Conservation (phyloP, 208 protist species). For the Angomonas desouzai region DNA sequence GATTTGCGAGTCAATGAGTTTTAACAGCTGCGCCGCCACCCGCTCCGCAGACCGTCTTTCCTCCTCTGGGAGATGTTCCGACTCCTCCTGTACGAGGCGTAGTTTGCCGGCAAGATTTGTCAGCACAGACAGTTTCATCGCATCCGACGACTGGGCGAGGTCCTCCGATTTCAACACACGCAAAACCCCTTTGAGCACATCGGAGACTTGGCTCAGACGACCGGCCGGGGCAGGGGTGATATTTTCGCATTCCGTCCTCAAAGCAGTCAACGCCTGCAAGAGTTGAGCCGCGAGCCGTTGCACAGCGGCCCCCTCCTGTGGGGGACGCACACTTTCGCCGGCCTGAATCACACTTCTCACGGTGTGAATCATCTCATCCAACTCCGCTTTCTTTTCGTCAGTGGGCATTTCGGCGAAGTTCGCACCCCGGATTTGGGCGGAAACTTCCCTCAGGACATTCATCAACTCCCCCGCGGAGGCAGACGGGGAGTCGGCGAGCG, state of each 20-base stretch:
- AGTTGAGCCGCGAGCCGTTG: conserved; percentile 18
- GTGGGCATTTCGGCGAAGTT: conserved; percentile 12
- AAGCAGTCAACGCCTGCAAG: conserved; percentile 15
- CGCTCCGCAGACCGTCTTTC: neutral
- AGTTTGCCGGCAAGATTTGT: conserved; percentile 17
- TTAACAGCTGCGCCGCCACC: conserved; percentile 9
- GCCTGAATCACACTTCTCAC: conserved; percentile 14
- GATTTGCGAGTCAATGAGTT: neutral
- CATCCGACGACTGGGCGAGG: neutral
- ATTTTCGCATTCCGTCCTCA: neutral
- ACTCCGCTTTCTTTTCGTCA: conserved; percentile 8
- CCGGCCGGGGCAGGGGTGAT: neutral
- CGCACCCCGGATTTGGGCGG: conserved; percentile 21
- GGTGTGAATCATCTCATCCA: conserved; percentile 19
- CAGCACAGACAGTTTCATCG: conserved; percentile 13
- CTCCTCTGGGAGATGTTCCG: conserved; percentile 1
- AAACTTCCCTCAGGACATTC: conserved; percentile 22
- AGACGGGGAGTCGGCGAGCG: neutral
- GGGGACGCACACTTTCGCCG: conserved; percentile 4
- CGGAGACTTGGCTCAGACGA: neutral
- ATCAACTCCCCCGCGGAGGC: neutral
- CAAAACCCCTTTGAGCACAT: neutral
- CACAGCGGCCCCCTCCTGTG: conserved; percentile 14
- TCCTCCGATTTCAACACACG: conserved; percentile 16
- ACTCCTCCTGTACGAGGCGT: conserved; percentile 6